Conservation (phyloP, 768 basidiomycete species). For the Boletus pseudo-olivaceus region DNA sequence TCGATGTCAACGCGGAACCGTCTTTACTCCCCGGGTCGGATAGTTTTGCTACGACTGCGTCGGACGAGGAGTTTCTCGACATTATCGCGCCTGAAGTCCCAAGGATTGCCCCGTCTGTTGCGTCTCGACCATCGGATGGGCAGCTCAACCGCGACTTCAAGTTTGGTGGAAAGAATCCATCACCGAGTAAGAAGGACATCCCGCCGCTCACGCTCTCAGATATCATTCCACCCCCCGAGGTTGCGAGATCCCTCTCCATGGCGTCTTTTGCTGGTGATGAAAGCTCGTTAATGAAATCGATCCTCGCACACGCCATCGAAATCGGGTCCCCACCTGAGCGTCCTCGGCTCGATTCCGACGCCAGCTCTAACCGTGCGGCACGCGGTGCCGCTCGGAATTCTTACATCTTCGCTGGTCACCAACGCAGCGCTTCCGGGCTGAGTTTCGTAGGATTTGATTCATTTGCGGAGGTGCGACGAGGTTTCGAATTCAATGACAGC, state of each 20-base stretch:
- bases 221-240: constrained; percentile 65
- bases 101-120: constrained; percentile 30
- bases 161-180: constrained; percentile 54
- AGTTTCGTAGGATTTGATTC: constrained; percentile 74
- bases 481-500: constrained; percentile 66
- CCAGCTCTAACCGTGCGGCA: constrained; percentile 36
- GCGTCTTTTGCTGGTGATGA: constrained; percentile 46
- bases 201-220: constrained; percentile 58
- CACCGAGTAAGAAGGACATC: constrained; percentile 5
- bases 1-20: constrained; percentile 32
- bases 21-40: constrained; percentile 40
- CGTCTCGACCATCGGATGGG: constrained; percentile 55
- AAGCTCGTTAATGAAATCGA: constrained; percentile 52
- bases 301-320: constrained; percentile 46
- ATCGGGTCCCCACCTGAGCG: constrained; percentile 33
- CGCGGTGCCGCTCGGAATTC: constrained; percentile 22
- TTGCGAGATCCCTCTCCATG: constrained; percentile 47
- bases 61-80: constrained; percentile 32
- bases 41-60: constrained; percentile 25
- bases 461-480: constrained; percentile 75
- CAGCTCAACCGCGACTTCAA: constrained; percentile 69
- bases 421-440: constrained; percentile 43
- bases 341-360: constrained; percentile 42
- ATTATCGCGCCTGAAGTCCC: constrained; percentile 14
- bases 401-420: constrained; percentile 22